Conservation (phyloP, 352 stramenopile species). For the Globisporangium paddicum region DNA sequence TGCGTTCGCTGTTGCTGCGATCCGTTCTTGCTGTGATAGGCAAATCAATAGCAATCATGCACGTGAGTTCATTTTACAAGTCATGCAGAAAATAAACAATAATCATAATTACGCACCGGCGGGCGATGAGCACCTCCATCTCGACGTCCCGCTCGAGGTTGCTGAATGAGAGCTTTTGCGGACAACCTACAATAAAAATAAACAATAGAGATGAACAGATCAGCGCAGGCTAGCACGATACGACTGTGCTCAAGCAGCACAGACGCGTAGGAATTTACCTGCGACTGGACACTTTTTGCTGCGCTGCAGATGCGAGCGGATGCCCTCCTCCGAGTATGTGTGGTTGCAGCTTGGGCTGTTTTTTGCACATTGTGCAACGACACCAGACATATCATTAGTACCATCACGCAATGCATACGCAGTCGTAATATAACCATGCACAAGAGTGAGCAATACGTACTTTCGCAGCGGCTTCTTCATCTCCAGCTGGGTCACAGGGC, state of each 20-base stretch:
- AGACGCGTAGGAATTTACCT: slow-evolving; percentile 20
- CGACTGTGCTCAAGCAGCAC: background rate
- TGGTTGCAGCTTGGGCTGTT: slow-evolving; percentile 64
- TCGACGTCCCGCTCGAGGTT: slow-evolving; percentile 80
- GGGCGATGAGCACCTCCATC: slow-evolving; percentile 81
- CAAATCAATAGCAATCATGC: background rate
- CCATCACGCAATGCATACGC: background rate
- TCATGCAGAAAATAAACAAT: background rate
- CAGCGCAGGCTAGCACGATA: background rate
- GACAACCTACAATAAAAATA: slow-evolving; percentile 38
- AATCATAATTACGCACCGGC: slow-evolving; percentile 24
- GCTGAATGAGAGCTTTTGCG: slow-evolving; percentile 45
- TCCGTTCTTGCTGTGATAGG: slow-evolving; percentile 22
- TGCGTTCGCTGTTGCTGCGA: slow-evolving; percentile 12
- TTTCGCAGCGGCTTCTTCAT: slow-evolving; percentile 77
- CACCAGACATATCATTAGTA: background rate
- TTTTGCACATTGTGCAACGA: background rate
- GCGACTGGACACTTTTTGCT: slow-evolving; percentile 77
- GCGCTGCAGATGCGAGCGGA: slow-evolving; percentile 60
- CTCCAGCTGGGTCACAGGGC: slow-evolving; percentile 76
- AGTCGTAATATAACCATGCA: no score
- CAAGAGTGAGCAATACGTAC: slow-evolving; percentile 22
- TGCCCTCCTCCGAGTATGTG: slow-evolving; percentile 80
- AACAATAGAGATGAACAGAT: slow-evolving; percentile 2
- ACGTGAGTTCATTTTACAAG: background rate